A percentile compares a stretch with the other conserved stretches of the same genome.
Evolutionary conservation across 2,329 filamentous ascomycete species (phyloP).

Genomic region (Chrysoporthe deuterocubensis): DNA sequence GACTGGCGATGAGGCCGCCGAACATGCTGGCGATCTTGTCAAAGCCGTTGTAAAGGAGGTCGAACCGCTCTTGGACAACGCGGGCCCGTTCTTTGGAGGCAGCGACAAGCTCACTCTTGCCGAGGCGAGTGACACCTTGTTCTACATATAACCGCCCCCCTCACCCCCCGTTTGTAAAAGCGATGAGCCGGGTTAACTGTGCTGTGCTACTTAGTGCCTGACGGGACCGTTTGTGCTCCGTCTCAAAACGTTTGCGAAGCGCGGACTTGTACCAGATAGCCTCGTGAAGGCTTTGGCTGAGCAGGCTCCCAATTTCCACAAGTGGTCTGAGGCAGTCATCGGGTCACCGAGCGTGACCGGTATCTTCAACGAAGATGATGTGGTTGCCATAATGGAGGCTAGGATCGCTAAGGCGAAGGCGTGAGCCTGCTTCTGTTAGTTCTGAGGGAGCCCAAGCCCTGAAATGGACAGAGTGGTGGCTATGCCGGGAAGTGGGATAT

Average conservation of each 20-base stretch:
- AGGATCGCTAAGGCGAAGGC: conserved; percentile 39
- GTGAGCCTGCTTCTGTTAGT: neutral
- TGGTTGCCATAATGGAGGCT: conserved; percentile 47
- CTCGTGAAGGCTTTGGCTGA: conserved; percentile 52
- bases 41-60: conserved; percentile 68
- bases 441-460: neutral
- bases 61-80: conserved; percentile 67
- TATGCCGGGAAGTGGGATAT: neutral
- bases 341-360: conserved; percentile 68
- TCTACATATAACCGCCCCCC: neutral
- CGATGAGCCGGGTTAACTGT: neutral
- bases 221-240: conserved; percentile 34
- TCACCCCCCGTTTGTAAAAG: no score
- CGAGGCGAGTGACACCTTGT: conserved; percentile 58
- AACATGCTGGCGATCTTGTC: conserved; percentile 54
- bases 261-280: conserved; percentile 55
- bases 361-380: conserved; percentile 60
- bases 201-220: conserved; percentile 29
- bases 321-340: conserved; percentile 66
- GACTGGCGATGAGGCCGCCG: conserved; percentile 54
- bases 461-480: neutral
- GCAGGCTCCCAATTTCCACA: conserved; percentile 67
- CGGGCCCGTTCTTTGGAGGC: conserved; percentile 67
- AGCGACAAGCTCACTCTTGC: conserved; percentile 69
- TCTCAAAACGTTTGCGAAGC: conserved; percentile 43